phyloP scores from a whole-genome alignment of 331 rosid species.

The Malus hybrid region DNA sequence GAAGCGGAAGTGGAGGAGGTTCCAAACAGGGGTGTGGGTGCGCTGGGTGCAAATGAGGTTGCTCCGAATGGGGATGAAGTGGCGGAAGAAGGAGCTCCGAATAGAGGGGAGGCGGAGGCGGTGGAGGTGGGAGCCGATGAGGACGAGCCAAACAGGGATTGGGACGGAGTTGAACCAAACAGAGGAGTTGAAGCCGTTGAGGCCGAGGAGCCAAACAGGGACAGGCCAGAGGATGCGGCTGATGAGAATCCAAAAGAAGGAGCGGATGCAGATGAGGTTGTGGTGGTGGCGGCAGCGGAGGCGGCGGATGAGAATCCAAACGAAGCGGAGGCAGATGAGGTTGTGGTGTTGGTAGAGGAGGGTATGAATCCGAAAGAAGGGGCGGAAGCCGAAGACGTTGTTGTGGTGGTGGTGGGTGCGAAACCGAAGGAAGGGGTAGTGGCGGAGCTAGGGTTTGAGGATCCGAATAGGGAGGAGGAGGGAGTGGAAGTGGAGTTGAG shows the following conservation, averaged over 20 bases:
- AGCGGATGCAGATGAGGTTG: constrained; percentile 2
- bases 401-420: too few species aligned
- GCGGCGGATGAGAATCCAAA: too few species aligned
- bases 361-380: constrained; percentile 8
- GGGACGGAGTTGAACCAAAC: too few species aligned
- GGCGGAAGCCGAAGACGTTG: too few species aligned
- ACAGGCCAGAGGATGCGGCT: neutral
- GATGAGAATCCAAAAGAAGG: constrained; percentile 9
- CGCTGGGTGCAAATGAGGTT: neutral
- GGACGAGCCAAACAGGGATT: too few species aligned
- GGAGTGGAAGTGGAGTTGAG: constrained; percentile 10
- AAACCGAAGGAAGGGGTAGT: neutral
- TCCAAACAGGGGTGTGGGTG: neutral
- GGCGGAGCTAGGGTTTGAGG: constrained; percentile 22
- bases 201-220: neutral
- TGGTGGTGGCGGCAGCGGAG: neutral
- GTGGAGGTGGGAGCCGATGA: neutral
- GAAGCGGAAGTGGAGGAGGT: too few species aligned
- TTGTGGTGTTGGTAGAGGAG: constrained; percentile 11
- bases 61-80: too few species aligned
- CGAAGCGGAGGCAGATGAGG: too few species aligned
- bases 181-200: too few species aligned
- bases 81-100: too few species aligned
- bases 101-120: neutral
- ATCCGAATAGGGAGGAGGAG: constrained; percentile 6